Evolutionary conservation across 306 rosid species (phyloP).

Genomic region (Trichosanthes truncata): DNA sequence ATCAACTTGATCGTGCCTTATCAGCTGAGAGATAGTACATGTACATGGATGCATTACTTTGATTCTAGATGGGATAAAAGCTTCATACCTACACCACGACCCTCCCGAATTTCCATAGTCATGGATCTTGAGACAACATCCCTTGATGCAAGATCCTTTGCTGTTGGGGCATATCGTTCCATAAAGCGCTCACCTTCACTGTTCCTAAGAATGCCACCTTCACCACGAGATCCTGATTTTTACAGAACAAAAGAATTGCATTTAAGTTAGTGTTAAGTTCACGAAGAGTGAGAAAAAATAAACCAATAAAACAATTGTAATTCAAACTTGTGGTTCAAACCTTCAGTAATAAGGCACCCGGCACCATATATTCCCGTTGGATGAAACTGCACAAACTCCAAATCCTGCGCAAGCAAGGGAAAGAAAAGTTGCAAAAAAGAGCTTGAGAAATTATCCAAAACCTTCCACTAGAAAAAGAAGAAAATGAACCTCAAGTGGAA

Average conservation of each 20-base stretch:
- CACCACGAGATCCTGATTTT: slow-evolving; percentile 86
- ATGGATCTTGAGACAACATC: slow-evolving; percentile 92
- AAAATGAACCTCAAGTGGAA: slow-evolving; percentile 68
- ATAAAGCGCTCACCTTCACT: slow-evolving; percentile 97
- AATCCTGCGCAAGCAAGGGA: slow-evolving; percentile 41
- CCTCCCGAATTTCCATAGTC: slow-evolving; percentile 98
- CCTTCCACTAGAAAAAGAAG: background rate
- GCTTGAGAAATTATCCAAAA: background rate
- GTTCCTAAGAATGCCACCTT: slow-evolving; percentile 95
- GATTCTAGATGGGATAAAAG: background rate
- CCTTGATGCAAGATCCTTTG: slow-evolving; percentile 97
- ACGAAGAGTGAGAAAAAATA: background rate
- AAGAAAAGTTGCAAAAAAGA: background rate
- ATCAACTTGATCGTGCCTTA: background rate
- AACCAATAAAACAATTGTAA: background rate
- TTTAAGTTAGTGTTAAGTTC: background rate
- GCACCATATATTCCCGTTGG: slow-evolving; percentile 98
- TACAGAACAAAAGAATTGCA: slow-evolving; percentile 16
- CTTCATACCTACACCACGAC: slow-evolving; percentile 89
- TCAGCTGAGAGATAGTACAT: background rate
- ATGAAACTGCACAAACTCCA: slow-evolving; percentile 97
- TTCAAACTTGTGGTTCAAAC: slow-evolving; percentile 18
- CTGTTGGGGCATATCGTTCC: slow-evolving; percentile 98
- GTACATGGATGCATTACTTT: background rate
- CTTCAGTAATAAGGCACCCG: slow-evolving; percentile 96